A percentile compares a stretch with the other conserved stretches of the same genome.
These are phyloP conservation scores for Trichophyton rubrum DNA, from an alignment of 2,329 filamentous ascomycete species.

Conservation along the genomic window DNA sequence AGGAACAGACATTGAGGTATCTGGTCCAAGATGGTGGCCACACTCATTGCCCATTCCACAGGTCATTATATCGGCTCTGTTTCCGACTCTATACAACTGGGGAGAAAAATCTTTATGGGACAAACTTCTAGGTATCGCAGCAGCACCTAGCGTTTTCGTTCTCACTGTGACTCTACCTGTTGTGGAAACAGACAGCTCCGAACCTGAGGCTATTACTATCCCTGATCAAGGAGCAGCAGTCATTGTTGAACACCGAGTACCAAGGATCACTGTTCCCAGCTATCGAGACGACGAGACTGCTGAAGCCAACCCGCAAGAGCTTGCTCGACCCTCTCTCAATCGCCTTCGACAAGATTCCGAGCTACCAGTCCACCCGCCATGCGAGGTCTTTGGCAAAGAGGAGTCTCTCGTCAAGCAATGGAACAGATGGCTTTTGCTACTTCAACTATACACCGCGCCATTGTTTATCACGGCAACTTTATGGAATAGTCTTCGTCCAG, in stretches of 20 bases:
- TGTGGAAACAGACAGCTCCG: slow-evolving; percentile 55
- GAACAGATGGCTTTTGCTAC: slow-evolving; percentile 79
- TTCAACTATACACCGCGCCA: slow-evolving; percentile 79
- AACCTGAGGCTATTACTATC: slow-evolving; percentile 24
- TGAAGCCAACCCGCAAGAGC: neutral
- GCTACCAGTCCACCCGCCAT: slow-evolving; percentile 24
- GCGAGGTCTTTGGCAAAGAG: slow-evolving; percentile 17
- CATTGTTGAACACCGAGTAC: neutral
- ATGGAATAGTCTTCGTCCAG: slow-evolving; percentile 47
- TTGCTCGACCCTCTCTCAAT: neutral
- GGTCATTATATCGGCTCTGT: slow-evolving; percentile 59
- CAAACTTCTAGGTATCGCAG: slow-evolving; percentile 65
- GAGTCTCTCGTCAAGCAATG: slow-evolving; percentile 44
- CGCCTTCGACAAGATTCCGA: slow-evolving; percentile 26
- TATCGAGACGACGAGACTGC: neutral
- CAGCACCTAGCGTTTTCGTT: slow-evolving; percentile 80
- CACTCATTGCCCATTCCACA: slow-evolving; percentile 62
- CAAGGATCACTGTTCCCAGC: neutral
- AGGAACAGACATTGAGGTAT: slow-evolving; percentile 27
- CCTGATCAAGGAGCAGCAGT: neutral
- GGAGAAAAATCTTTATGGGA: slow-evolving; percentile 71
- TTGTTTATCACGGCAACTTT: slow-evolving; percentile 67
- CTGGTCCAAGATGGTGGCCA: slow-evolving; percentile 64
- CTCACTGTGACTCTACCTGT: slow-evolving; percentile 85
- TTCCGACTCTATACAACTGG: slow-evolving; percentile 80